A percentile compares a stretch with the other conserved stretches of the same genome.
These are phyloP conservation scores for Durio zibethinus DNA, from an alignment of 345 rosid species.

Conservation along the genomic window DNA sequence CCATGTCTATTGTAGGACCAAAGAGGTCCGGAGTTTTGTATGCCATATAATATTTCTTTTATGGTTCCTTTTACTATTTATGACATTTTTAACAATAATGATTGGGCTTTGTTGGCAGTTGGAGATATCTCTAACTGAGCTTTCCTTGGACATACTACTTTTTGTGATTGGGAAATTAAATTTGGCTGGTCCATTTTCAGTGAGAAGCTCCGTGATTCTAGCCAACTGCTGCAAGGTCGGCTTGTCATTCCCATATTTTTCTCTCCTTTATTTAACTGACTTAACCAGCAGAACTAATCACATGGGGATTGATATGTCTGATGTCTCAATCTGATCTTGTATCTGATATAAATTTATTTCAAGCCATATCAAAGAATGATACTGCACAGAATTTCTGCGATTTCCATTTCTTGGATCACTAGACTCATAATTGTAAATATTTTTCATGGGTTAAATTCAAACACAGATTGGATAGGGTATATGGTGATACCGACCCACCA, in stretches of 20 bases:
- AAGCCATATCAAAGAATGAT: background rate
- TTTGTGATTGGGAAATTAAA: constrained; percentile 69
- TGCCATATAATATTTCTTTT: background rate
- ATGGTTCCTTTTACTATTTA: constrained; percentile 10
- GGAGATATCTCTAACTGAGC: constrained; percentile 67
- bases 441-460: background rate
- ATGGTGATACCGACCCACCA: background rate
- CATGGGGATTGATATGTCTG: background rate
- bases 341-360: background rate
- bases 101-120: constrained; percentile 47
- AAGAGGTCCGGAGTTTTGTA: constrained; percentile 45
- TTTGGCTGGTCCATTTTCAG: constrained; percentile 85
- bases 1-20: constrained; percentile 66
- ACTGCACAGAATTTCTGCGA: background rate
- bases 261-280: background rate
- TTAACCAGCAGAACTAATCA: background rate
- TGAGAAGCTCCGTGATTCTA: constrained; percentile 58
- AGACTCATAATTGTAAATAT: background rate
- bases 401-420: background rate
- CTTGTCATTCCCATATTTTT: background rate
- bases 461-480: background rate
- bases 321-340: background rate
- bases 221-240: constrained; percentile 85
- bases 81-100: constrained; percentile 17
- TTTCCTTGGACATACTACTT: constrained; percentile 77